Conservation (phyloP, 768 basidiomycete genomes). For the Agrocybe praecox region DNA sequence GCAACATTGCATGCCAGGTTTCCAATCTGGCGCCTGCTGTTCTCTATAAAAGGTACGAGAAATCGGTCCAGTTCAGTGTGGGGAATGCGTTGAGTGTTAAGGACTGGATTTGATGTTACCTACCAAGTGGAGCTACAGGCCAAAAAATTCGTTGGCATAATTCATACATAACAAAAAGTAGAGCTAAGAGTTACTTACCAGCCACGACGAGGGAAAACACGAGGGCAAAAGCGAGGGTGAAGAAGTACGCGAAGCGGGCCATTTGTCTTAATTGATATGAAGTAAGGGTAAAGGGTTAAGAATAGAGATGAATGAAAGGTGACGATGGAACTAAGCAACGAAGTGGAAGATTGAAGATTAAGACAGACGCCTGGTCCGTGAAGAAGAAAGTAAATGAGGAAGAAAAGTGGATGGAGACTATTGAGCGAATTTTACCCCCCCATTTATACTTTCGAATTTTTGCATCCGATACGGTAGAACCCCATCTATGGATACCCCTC, state of each 20-base stretch:
- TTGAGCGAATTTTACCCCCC: too few species aligned
- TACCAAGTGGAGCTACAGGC: constrained; percentile 5
- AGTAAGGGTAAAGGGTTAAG: neutral
- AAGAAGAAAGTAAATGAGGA: neutral
- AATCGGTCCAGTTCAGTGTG: neutral
- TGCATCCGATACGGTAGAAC: too few species aligned
- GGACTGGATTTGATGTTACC: neutral
- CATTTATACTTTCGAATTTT: too few species aligned
- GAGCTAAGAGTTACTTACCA: neutral
- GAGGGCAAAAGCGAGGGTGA: constrained; percentile 8
- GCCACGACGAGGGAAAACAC: constrained; percentile 9
- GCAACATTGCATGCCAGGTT: constrained; percentile 19
- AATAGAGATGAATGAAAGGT: neutral
- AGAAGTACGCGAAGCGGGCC: constrained; percentile 11
- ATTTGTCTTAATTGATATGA: neutral
- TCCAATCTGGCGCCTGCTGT: constrained; percentile 16
- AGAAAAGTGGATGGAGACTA: neutral
- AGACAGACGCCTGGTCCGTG: constrained; percentile 14
- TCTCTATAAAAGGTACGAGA: neutral
- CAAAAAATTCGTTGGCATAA: neutral
- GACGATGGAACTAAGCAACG: neutral
- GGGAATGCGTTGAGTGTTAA: too few species aligned
- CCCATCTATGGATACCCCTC: too few species aligned
- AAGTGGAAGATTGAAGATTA: neutral
- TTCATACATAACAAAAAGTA: too few species aligned